Evolutionary conservation across 2,329 filamentous ascomycete genomes (phyloP), one percentile per base, ranked within the genome.

Genomic region (Nemania bipapillata): DNA sequence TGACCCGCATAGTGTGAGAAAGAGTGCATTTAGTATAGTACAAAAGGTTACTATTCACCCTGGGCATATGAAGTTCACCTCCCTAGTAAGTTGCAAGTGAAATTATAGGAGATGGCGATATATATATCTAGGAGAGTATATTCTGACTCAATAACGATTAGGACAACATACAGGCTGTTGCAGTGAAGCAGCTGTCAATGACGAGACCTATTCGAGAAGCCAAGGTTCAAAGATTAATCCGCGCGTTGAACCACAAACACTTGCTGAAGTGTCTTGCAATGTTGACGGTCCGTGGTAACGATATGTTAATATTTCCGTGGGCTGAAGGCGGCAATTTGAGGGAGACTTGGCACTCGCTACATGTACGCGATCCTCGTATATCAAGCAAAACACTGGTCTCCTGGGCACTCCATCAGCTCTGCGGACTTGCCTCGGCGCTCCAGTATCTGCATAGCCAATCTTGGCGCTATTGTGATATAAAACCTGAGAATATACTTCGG

Each of bases 401-500:
- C 37, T 40, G 37, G 37, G 37, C 17, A 40, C 37, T 40, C 11
- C 37, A 40, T 40, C 37, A 40, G 37, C 37, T 40, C 37, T 12
- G 37, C 37, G 37, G 37, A 12, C 37, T 40, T 12, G 11, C 37
- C 11, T 40, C 37, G 11, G 37, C 37, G 11, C 37, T 40, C 37
- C 37, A 12, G 5, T 12, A 3, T 40, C 37, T 40, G 11, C 37
- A 40, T 15, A 40, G 11, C 11, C 37, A 15, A 15, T 15, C 5
- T 15, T 52, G 47, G 47, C 8, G 47, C 3, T 24, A 90, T 94
- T 1, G 47, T 12, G 24, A 52, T 26, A 15, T 52, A 8, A 52
- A 52, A 26, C 47, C 47, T 5, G 47, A 52, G 12, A 52, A 52
- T 30, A 52, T 52, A n/a, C 22, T 52, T 52, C 47, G 47, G 28